Conservation (phyloP, 805 yeast species). For the Starmerella potacharoeniae region DNA sequence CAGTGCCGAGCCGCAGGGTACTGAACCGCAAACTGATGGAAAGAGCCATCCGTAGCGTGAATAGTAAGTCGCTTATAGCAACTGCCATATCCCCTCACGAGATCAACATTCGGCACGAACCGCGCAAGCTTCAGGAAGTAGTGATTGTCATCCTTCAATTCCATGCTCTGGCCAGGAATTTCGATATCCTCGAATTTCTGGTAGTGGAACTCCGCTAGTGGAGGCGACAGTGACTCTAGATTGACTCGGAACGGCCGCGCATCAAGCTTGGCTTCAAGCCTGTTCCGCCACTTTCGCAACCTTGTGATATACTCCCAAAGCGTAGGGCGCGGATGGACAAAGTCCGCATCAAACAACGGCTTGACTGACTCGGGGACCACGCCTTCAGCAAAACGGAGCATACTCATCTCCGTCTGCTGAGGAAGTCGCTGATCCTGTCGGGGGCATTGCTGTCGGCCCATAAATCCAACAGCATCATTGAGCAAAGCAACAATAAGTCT, state of each 20-base stretch:
- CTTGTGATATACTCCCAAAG: conserved; percentile 76
- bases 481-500: conserved; percentile 82
- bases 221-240: conserved; percentile 85
- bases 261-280: conserved; percentile 84
- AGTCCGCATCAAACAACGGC: conserved; percentile 83
- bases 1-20: conserved; percentile 97
- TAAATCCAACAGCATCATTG: conserved; percentile 85
- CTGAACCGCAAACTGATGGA: conserved; percentile 90
- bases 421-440: conserved; percentile 82
- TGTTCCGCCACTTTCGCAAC: conserved; percentile 81
- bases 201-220: conserved; percentile 91
- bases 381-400: conserved; percentile 82
- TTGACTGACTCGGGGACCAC: conserved; percentile 80
- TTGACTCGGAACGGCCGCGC: conserved; percentile 69
- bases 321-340: conserved; percentile 76
- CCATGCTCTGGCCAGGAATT: conserved; percentile 89
- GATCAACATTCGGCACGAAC: conserved; percentile 76
- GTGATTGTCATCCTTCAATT: conserved; percentile 76
- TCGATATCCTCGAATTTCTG: conserved; percentile 97
- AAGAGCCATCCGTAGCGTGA: conserved; percentile 85
- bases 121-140: conserved; percentile 90
- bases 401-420: conserved; percentile 78
- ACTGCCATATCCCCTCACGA: conserved; percentile 79
- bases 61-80: conserved; percentile 82
- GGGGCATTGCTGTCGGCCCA: conserved; percentile 76